Percentiles rank a stretch among this genome's conserved stretches.
Conservation (phyloP, 331 rosid genomes). For the Malus hybrid region DNA sequence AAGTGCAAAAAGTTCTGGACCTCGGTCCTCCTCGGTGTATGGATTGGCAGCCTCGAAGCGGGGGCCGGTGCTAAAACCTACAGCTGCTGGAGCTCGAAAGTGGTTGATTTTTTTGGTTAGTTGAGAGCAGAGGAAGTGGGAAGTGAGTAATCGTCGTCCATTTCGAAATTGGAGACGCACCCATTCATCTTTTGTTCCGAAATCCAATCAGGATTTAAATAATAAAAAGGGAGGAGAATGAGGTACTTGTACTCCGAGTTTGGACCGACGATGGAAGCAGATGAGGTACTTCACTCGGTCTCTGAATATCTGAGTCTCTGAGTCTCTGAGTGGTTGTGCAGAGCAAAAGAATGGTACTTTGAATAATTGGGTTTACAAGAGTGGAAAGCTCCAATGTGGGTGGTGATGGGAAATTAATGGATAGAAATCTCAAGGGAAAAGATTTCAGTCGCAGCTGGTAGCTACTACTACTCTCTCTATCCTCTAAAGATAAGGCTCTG, state of each 20-base stretch:
- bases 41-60: constrained; percentile 42
- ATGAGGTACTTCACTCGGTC: neutral
- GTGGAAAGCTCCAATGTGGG: neutral
- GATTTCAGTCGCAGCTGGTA: too few relatives aligned
- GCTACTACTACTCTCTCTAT: too few relatives aligned
- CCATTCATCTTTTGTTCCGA: constrained; percentile 35
- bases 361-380: neutral
- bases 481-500: too few relatives aligned
- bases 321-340: neutral
- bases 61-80: neutral
- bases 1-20: constrained; percentile 37
- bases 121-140: constrained; percentile 24
- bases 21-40: constrained; percentile 23
- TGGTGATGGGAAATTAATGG: neutral
- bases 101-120: constrained; percentile 34
- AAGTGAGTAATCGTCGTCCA: constrained; percentile 39
- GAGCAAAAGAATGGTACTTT: neutral
- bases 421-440: neutral
- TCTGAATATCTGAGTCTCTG: neutral
- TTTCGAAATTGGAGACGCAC: constrained; percentile 58
- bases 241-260: neutral
- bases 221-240: neutral
- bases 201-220: neutral
- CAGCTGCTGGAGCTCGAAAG: constrained; percentile 24
- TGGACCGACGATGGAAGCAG: neutral